phyloP scores from a whole-genome alignment of 192 early-diverging fungal species.

The Coemansia pectinata region DNA sequence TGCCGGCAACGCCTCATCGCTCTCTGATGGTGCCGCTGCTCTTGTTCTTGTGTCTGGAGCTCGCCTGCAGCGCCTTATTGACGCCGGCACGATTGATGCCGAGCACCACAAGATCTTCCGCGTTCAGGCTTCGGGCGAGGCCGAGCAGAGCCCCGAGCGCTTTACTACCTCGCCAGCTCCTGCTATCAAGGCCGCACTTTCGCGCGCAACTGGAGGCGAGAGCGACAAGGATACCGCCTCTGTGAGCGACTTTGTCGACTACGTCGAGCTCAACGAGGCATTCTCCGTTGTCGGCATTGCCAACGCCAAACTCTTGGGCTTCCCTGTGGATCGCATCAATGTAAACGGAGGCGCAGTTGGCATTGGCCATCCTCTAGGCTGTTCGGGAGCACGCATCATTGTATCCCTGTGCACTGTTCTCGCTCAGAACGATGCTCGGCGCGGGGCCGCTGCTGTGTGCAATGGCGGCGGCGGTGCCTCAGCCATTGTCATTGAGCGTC shows the following conservation, averaged over 20 bases:
- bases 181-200: conserved; percentile 77
- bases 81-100: conserved; percentile 32
- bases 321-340: conserved; percentile 81
- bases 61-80: conserved; percentile 54
- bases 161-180: conserved; percentile 77
- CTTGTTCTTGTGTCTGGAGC: conserved; percentile 70
- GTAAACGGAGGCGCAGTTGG: conserved; percentile 95
- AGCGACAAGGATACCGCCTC: conserved; percentile 50
- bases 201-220: conserved; percentile 55
- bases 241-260: conserved; percentile 66
- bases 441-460: conserved; percentile 92
- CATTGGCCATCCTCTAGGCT: conserved; percentile 97
- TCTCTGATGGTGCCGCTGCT: conserved; percentile 81
- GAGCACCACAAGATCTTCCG: conserved; percentile 41
- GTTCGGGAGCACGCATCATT: conserved; percentile 89
- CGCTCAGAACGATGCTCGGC: conserved; percentile 69
- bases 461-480: conserved; percentile 96
- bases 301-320: conserved; percentile 76
- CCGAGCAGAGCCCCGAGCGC: conserved; percentile 68
- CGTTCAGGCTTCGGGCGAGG: conserved; percentile 71
- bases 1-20: conserved; percentile 79
- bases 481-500: conserved; percentile 74
- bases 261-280: conserved; percentile 82
- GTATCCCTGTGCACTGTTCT: conserved; percentile 78
- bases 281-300: conserved; percentile 83